These are phyloP conservation scores for Nakazawaea populi DNA, from an alignment of 805 yeast species.

Conservation along the genomic window DNA sequence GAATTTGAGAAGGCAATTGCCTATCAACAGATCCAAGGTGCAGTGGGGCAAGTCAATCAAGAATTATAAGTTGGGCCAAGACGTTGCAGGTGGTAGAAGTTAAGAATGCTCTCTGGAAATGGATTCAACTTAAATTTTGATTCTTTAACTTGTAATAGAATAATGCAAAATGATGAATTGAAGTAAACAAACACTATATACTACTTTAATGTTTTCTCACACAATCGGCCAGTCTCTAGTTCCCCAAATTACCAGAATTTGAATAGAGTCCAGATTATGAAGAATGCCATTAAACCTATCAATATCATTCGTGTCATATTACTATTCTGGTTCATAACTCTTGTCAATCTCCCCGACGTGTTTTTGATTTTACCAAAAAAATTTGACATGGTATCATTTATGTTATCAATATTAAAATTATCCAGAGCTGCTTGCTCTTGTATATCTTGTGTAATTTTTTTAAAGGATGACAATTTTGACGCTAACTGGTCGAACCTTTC, in stretches of 20 bases:
- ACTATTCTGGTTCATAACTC: conserved; percentile 55
- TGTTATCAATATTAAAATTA: conserved; percentile 29
- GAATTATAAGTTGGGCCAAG: conserved; percentile 80
- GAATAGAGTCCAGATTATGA: conserved; percentile 50
- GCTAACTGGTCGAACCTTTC: conserved; percentile 57
- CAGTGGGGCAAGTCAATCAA: conserved; percentile 96
- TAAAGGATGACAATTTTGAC: conserved; percentile 55
- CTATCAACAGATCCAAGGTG: conserved; percentile 84
- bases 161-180: too few relatives aligned
- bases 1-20: conserved; percentile 81
- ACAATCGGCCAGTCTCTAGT: too few relatives aligned
- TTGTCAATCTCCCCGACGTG: conserved; percentile 45
- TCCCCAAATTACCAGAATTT: conserved; percentile 32
- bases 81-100: conserved; percentile 47
- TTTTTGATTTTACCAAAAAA: conserved; percentile 43
- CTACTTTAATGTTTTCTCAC: too few relatives aligned
- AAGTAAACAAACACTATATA: too few relatives aligned
- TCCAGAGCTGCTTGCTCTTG: conserved; percentile 58
- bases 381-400: conserved; percentile 46
- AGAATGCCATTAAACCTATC: conserved; percentile 45
- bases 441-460: conserved; percentile 63
- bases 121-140: too few relatives aligned
- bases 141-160: too few relatives aligned
- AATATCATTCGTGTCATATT: conserved; percentile 56
- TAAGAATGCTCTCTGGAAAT: neutral